A percentile compares a stretch with the other conserved stretches of the same genome.
phyloP scores from a whole-genome alignment of 805 yeast species.

The Barnettozyma botsteinii region DNA sequence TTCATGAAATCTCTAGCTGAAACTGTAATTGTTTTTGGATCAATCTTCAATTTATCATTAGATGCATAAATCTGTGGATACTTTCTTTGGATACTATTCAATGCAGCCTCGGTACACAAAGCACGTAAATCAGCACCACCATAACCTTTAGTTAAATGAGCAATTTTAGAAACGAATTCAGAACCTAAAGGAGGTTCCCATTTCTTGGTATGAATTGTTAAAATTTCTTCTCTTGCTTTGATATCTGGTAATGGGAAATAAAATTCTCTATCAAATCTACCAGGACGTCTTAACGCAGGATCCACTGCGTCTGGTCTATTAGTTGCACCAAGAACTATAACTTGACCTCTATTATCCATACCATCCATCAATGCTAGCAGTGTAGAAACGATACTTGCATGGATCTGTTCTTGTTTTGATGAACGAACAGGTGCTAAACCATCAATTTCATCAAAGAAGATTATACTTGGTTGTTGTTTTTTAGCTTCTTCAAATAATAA shows the following conservation, averaged over 20 bases:
- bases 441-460: conserved; percentile 96
- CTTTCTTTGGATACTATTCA: conserved; percentile 83
- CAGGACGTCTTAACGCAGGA: conserved; percentile 95
- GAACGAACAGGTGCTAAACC: conserved; percentile 98
- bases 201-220: conserved; percentile 78
- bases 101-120: conserved; percentile 91
- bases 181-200: conserved; percentile 75
- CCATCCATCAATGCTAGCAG: conserved; percentile 96
- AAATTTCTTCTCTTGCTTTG: conserved; percentile 70
- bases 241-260: conserved; percentile 90
- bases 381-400: conserved; percentile 95
- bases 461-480: conserved; percentile 91
- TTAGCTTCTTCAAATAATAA: conserved; percentile 92
- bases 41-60: conserved; percentile 63
- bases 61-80: conserved; percentile 90
- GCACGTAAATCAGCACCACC: conserved; percentile 98
- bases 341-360: conserved; percentile 98
- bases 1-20: conserved; percentile 78
- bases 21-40: conserved; percentile 67
- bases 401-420: conserved; percentile 96
- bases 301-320: conserved; percentile 98
- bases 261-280: conserved; percentile 94
- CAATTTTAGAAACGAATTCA: conserved; percentile 57
- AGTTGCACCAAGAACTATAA: conserved; percentile 96
- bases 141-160: conserved; percentile 84